Base-by-base conservation (phyloP, 345 rosid genomes). In the Gossypium thurberi region DNA sequence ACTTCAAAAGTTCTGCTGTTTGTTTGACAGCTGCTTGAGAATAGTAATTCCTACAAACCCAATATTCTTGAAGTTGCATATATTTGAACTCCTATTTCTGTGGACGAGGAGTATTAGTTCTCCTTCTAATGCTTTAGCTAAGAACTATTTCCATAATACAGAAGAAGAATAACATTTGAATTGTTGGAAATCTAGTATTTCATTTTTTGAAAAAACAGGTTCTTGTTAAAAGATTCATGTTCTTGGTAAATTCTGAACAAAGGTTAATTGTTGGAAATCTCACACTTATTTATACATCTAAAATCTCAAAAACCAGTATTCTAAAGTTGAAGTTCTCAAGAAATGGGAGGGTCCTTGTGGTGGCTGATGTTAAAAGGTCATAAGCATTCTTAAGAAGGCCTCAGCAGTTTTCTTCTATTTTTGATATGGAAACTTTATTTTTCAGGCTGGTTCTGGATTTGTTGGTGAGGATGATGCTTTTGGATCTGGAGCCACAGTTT, bases 401-500 rank as follows among this genome's bases (percentile, higher is more conserved):
- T 21, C 6, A 7, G n/a, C 25, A 65, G 8, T 65, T 65, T 23
- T 47, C 8, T 47, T 66, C 25, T 65, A 14, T 23, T 23, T 48
- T 66, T 47, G 2, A 47, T 25, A 8, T 23, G 15, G 18, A 48
- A 66, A 46, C 56, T 7, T 65, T 66, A 3, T 65, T 65, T 47
- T 6, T 66, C 13, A 66, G 70, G 42, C 40, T 84, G 94, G 92
- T 69, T 86, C 94, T 80, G 93, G 88, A 71, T 87, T 95, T 85
- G 97, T 81, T 73, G 94, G 96, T 75, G 98, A 92, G 82, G 99
- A 95, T 81, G 96, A 91, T 60, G 78, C 81, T 67, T 80, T 83
- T 80, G 81, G 85, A 78, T 81, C 92, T 51, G 91, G 93, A 77
- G 90, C 88, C 76, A 82, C 93, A 47, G 75, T 85, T 72, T 84